These are phyloP conservation scores for Simmondsia chinensis DNA, from an alignment of 148 eudicot genomes.

Conservation along the genomic window DNA sequence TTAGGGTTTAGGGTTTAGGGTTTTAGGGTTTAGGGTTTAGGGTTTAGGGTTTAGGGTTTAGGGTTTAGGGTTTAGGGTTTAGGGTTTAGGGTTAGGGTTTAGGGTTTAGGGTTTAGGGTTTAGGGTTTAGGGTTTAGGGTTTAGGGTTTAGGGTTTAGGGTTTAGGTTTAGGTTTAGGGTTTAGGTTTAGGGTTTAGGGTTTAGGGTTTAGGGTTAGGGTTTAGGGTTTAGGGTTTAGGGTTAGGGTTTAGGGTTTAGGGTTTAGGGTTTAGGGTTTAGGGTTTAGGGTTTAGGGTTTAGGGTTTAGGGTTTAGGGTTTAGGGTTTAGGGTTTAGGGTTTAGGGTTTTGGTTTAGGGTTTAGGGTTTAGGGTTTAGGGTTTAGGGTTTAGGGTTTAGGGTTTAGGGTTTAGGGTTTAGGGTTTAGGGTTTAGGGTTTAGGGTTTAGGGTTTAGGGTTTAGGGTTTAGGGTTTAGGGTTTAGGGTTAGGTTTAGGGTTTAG, in stretches of 20 bases:
- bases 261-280: slow-evolving; percentile 3
- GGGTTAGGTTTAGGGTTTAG: slow-evolving; percentile 1
- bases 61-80: not conserved
- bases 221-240: slow-evolving; percentile 1
- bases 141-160: not conserved
- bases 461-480: slow-evolving; percentile 1
- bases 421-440: not conserved
- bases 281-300: not conserved
- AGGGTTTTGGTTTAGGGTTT: not conserved
- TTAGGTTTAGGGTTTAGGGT: not conserved
- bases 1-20: slow-evolving; percentile 12
- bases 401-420: not conserved
- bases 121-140: slow-evolving; percentile 1
- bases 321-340: not conserved
- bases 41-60: slow-evolving; percentile 2
- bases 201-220: slow-evolving; percentile 1
- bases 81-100: slow-evolving; percentile 2
- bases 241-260: not conserved
- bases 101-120: slow-evolving; percentile 9
- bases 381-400: not conserved
- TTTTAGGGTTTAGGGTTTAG: slow-evolving; percentile 8
- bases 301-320: not conserved
- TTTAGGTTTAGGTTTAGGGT: slow-evolving; percentile 1
- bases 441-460: not conserved
- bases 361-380: slow-evolving; percentile 1